Base-by-base conservation (phyloP, 768 basidiomycete genomes). In the Lactarius psammicola region DNA sequence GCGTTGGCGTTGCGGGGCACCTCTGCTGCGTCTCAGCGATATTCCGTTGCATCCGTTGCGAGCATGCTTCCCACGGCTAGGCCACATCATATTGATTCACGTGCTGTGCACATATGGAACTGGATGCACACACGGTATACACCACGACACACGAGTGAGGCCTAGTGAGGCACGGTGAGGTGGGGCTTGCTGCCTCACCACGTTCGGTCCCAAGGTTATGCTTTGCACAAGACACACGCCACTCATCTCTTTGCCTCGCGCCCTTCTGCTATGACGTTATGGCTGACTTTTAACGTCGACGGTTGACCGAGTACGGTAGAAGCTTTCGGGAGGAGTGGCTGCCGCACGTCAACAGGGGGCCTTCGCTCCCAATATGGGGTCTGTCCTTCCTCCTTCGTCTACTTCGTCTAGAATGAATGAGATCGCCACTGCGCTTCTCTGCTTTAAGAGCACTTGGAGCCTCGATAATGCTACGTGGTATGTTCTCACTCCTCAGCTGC, bases 361-460 rank as follows among this genome's bases (percentile, higher is more conserved):
- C 49, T 66, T 66, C 60, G 56, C 23, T 59, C 57, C 57, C 56
- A 56, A 63, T 58, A 58, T 67, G 57, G 66, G 7, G 57, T 20
- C 51, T 20, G 57, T 46, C 49, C 33, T 59, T 44, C 66, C 65
- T 58, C 53, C 51, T 63, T 63, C 26, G 61, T 44, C 30, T 5
- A 28, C 49, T 62, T 55, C 20, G 11, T 13, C n/a, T 10, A 40
- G 23, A 58, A 54, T 11, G 26, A 54, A 34, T 55, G 30, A 20
- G 61, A 62, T 66, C 56, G 31, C 40, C 65, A 51, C 49, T 31
- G 10, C 56, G 31, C 61, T 63, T 44, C 62, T 63, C 40, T 63
- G 51, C 23, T n/a, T 26, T n/a, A 31, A 20, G 23, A 26, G 60
- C 15, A 20, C 33, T 44, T 58, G 38, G 46, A 62, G 20, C 56